Conservation (phyloP, 139 green algal genomes). For the Trebouxia sp. region DNA sequence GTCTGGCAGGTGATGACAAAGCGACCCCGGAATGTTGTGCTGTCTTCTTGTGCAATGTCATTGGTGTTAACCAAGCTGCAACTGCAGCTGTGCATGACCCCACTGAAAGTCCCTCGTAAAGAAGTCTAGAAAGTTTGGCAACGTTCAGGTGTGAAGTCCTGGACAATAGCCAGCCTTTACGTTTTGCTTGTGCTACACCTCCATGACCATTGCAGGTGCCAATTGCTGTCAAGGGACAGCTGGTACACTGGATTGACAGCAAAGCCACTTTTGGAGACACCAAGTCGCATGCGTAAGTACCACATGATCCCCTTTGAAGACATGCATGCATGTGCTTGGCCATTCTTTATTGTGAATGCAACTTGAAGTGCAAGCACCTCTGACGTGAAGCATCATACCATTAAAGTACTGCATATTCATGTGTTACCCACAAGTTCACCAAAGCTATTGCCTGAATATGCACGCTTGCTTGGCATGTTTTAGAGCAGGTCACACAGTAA, state of each 20-base stretch:
- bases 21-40: not conserved
- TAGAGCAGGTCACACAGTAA: too few relatives aligned
- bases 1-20: not conserved
- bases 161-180: not conserved
- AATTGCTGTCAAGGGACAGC: slow-evolving; percentile 56
- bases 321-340: slow-evolving; percentile 4
- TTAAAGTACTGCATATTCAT: too few relatives aligned
- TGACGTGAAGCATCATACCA: too few relatives aligned
- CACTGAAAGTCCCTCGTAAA: not conserved
- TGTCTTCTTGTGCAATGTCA: too few relatives aligned
- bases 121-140: not conserved
- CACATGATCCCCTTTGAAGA: not conserved
- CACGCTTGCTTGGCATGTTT: too few relatives aligned
- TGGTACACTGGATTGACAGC: slow-evolving; percentile 94
- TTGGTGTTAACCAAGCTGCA: too few relatives aligned
- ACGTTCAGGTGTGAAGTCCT: not conserved
- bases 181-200: not conserved
- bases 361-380: too few relatives aligned
- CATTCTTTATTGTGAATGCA: too few relatives aligned
- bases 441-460: too few relatives aligned
- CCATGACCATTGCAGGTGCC: slow-evolving; percentile 57
- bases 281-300: slow-evolving; percentile 54
- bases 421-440: too few relatives aligned
- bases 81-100: not conserved
- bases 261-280: slow-evolving; percentile 92